Evolutionary conservation across 306 rosid species (phyloP).

Genomic region (Vigna mungo): DNA sequence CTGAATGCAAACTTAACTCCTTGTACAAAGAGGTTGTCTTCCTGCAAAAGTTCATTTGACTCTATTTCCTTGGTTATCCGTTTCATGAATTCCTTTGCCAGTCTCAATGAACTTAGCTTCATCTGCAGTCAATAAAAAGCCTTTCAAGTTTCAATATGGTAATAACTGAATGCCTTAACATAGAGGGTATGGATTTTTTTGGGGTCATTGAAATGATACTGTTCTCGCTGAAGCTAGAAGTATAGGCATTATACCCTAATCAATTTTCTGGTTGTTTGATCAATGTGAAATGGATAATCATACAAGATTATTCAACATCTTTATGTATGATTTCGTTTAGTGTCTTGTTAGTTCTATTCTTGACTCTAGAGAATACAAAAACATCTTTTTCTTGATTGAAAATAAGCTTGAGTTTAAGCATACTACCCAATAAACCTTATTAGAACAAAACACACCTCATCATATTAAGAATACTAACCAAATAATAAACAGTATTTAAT

Average conservation of each 20-base stretch:
- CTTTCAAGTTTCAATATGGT: conserved; percentile 11
- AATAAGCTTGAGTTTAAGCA: not conserved
- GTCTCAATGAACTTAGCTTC: conserved; percentile 73
- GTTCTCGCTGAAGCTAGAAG: not conserved
- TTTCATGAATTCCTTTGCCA: conserved; percentile 76
- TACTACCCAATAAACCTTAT: not conserved
- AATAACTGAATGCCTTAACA: not conserved
- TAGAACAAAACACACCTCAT: conserved; percentile 11
- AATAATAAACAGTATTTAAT: not conserved
- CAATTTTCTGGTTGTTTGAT: not conserved
- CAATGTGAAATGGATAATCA: not conserved
- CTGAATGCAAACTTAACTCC: conserved; percentile 86
- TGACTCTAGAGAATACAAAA: not conserved
- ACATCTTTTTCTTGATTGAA: not conserved
- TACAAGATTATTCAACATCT: not conserved
- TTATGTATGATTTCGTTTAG: conserved; percentile 11
- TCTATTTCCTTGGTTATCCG: conserved; percentile 60
- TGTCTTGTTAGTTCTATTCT: conserved; percentile 8
- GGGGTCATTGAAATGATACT: conserved; percentile 21
- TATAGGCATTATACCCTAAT: too few species aligned
- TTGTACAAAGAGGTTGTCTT: conserved; percentile 68
- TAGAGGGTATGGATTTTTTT: not conserved
- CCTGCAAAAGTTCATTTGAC: conserved; percentile 53
- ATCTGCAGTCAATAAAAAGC: conserved; percentile 56
- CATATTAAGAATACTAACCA: not conserved